Base-by-base conservation (phyloP, 257 asterid genomes). In the Mitragyna speciosa region DNA sequence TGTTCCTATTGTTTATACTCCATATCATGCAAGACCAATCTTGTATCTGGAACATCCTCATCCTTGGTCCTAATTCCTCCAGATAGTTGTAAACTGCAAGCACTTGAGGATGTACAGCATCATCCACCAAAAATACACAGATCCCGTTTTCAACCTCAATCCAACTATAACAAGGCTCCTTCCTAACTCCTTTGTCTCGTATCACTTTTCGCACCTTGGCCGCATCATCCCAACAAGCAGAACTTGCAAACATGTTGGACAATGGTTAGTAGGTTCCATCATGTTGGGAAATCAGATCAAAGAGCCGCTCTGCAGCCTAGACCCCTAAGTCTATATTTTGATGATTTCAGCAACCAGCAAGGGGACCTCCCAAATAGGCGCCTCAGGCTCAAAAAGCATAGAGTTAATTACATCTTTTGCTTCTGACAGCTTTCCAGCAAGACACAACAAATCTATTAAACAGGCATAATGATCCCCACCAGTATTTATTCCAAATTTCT, bases 91-190 rank as follows among this genome's bases (percentile, higher is more conserved):
- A 67, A 51, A 78, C 26, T 49, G 75, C 54, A 31, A 33, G 56
- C 66, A 67, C 61, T 41, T 68, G 76, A 20, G 81, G 81, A 28
- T 69, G 81, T 52, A 41, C 49, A 33, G 81, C 24, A 51, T 70
- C 75, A 69, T 69, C 81, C 49, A 68, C 81, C 81, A 67, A 58
- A 45, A 78, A 78, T 19, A 78, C 75, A 14, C 69, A 76, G 14
- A 78, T 76, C 68, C 69, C 69, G 69, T 78, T 78, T 41, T 69
- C 81, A 36, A 78, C 70, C 47, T 78, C 81, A 52, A 78, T 52
- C 81, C 81, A 78, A 43, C 81, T 78, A 58, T 76, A 78, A 52
- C 41, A 76, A 51, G 81, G 81, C 68, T 69, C 74, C 49, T 78
- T 78, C 28, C 41, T 78, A 14, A 78, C 74, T 49, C 75, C 75